A percentile compares a stretch with the other conserved stretches of the same genome.
These are phyloP conservation scores for Nigrospora sphaerica DNA, from an alignment of 2,329 filamentous ascomycete genomes.

Conservation along the genomic window DNA sequence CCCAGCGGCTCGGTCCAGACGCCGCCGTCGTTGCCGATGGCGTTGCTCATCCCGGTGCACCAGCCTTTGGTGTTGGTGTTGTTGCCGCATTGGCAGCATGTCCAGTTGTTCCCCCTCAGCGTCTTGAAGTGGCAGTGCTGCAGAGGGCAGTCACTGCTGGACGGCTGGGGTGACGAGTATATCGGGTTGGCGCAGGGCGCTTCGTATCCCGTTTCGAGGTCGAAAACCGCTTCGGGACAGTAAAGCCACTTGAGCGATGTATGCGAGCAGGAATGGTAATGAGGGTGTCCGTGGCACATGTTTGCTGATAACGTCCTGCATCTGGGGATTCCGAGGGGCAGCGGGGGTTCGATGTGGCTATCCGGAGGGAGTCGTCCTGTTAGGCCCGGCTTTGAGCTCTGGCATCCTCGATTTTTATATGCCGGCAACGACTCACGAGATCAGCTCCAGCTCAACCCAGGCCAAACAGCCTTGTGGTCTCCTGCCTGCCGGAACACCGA, in stretches of 20 bases:
- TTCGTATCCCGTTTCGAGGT: conserved; percentile 41
- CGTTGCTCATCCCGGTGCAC: conserved; percentile 34
- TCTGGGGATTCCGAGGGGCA: background rate
- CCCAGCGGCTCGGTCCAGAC: conserved; percentile 11
- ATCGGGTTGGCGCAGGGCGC: conserved; percentile 40
- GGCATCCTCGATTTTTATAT: too few relatives aligned
- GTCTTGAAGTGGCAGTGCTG: conserved; percentile 43
- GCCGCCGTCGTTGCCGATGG: conserved; percentile 8
- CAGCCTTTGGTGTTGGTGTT: conserved; percentile 46
- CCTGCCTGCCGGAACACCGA: too few relatives aligned
- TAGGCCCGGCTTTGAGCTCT: too few relatives aligned
- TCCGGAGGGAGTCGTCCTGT: too few relatives aligned
- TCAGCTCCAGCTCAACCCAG: too few relatives aligned
- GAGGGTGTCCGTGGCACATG: conserved; percentile 50
- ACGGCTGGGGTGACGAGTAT: conserved; percentile 37
- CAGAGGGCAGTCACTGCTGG: conserved; percentile 37
- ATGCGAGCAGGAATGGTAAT: conserved; percentile 44
- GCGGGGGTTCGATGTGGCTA: too few relatives aligned
- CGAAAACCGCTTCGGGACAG: conserved; percentile 40
- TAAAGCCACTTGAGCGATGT: conserved; percentile 50
- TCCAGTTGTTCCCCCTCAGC: conserved; percentile 39
- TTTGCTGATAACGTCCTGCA: conserved; percentile 8
- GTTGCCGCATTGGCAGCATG: conserved; percentile 44
- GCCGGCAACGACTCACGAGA: too few relatives aligned
- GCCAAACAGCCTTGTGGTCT: too few relatives aligned